A percentile compares a stretch with the other conserved stretches of the same genome.
These are phyloP conservation scores for Rhizophora apiculata DNA, from an alignment of 345 rosid genomes.

Conservation along the genomic window DNA sequence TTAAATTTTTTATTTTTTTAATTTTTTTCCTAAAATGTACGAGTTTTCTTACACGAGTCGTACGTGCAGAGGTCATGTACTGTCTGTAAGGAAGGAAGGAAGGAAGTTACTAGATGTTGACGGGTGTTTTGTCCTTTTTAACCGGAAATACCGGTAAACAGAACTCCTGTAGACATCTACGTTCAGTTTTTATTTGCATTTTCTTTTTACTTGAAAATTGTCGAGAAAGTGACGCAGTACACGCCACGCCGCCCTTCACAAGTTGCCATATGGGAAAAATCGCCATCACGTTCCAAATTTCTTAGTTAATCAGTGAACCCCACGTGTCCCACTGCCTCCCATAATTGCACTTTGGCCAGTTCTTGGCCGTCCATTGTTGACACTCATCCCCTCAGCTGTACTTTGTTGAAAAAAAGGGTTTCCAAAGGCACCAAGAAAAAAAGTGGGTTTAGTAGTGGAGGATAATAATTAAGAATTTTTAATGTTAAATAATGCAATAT, in stretches of 20 bases:
- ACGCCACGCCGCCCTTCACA: constrained; percentile 14
- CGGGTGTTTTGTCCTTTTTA: constrained; percentile 10
- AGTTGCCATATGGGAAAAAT: constrained; percentile 1
- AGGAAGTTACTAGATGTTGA: background rate
- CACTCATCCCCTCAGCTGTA: constrained; percentile 8
- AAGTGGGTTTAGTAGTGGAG: background rate
- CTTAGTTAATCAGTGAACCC: background rate
- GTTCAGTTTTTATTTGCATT: background rate
- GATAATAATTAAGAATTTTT: background rate
- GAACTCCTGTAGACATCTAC: too few species aligned
- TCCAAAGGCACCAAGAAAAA: background rate
- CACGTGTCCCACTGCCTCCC: constrained; percentile 19
- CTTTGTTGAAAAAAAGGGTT: constrained; percentile 13
- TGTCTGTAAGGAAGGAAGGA: background rate
- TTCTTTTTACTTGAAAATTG: background rate
- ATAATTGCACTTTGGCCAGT: constrained; percentile 16
- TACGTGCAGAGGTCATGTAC: background rate
- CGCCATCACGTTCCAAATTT: background rate
- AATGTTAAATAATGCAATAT: too few species aligned
- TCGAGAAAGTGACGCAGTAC: constrained; percentile 3
- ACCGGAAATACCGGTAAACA: constrained; percentile 20
- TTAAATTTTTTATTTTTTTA: too few species aligned
- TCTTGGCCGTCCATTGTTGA: constrained; percentile 13
- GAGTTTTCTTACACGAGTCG: background rate
- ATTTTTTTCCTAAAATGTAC: background rate